phyloP scores from a whole-genome alignment of 345 rosid genomes.

The Cardamine occulta region DNA sequence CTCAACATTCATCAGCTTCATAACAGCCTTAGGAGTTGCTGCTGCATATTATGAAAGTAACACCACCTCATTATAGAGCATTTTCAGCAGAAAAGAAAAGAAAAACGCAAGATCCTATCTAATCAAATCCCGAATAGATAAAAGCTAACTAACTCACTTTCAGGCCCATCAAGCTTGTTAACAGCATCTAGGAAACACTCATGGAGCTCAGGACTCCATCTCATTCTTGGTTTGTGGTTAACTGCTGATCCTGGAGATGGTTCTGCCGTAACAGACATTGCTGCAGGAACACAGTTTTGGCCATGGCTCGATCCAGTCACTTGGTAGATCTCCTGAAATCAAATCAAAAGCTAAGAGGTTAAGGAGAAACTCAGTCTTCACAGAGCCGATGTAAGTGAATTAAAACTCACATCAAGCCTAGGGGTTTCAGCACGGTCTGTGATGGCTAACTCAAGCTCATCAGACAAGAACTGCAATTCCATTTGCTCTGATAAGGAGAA shows the following conservation, averaged over 20 bases:
- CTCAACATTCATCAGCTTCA: slow-evolving; percentile 81
- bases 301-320: slow-evolving; percentile 17
- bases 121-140: too few relatives aligned
- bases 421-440: slow-evolving; percentile 69
- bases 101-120: not conserved
- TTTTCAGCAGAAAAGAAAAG: not conserved
- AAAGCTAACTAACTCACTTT: slow-evolving; percentile 57
- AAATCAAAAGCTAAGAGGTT: slow-evolving; percentile 22
- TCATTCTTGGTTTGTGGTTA: slow-evolving; percentile 70
- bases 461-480: slow-evolving; percentile 72
- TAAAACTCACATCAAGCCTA: slow-evolving; percentile 61
- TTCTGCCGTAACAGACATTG: slow-evolving; percentile 42
- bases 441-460: slow-evolving; percentile 70
- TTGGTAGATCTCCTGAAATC: slow-evolving; percentile 63
- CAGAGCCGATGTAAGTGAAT: not conserved
- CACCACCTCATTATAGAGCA: not conserved
- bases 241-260: slow-evolving; percentile 48
- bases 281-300: slow-evolving; percentile 28
- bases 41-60: slow-evolving; percentile 48
- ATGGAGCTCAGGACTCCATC: slow-evolving; percentile 83
- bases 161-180: slow-evolving; percentile 72
- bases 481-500: slow-evolving; percentile 55
- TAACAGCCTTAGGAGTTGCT: slow-evolving; percentile 77
- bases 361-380: not conserved
- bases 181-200: slow-evolving; percentile 66